Percentiles rank a stretch among this genome's conserved stretches.
Conservation (phyloP, 2,329 filamentous ascomycete genomes). For the Aspergillus eucalypticola region DNA sequence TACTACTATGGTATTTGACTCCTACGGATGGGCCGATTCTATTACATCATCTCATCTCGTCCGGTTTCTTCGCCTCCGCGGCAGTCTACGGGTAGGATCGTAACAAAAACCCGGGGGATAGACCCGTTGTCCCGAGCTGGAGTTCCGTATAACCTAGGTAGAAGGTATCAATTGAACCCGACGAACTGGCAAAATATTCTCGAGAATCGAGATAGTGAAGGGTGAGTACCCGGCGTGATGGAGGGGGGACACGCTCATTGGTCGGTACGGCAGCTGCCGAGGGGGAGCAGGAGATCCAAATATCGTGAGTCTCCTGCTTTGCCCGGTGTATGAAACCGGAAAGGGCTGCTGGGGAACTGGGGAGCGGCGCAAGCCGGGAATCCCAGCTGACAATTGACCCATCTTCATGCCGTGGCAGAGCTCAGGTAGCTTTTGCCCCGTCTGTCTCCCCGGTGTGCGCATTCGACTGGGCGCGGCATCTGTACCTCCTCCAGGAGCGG, state of each 20-base stretch:
- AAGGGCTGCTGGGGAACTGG: constrained; percentile 31
- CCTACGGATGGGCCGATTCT: background rate
- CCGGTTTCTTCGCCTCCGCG: background rate
- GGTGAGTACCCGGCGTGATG: constrained; percentile 23
- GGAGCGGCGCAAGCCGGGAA: constrained; percentile 36
- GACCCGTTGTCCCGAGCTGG: constrained; percentile 10
- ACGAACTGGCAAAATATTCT: constrained; percentile 32
- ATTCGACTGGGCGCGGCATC: constrained; percentile 13
- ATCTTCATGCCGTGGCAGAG: constrained; percentile 16
- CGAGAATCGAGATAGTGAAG: constrained; percentile 25
- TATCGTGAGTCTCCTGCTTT: constrained; percentile 45
- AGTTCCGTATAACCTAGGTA: constrained; percentile 26
- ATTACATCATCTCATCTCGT: constrained; percentile 20
- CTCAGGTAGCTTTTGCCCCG: constrained; percentile 27
- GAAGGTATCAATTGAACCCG: constrained; percentile 16
- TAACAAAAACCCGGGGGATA: background rate
- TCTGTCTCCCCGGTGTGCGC: constrained; percentile 33
- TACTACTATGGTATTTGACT: too few species aligned
- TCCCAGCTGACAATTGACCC: constrained; percentile 21
- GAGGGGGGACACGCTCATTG: constrained; percentile 28
- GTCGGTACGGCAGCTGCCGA: constrained; percentile 31
- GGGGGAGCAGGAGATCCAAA: constrained; percentile 24
- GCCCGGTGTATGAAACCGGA: constrained; percentile 47
- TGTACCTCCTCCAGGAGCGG: constrained; percentile 7
- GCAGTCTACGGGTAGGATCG: constrained; percentile 9